Evolutionary conservation across 345 rosid species (phyloP), one percentile per base, ranked within the genome.

Genomic region (Dimocarpus longan): DNA sequence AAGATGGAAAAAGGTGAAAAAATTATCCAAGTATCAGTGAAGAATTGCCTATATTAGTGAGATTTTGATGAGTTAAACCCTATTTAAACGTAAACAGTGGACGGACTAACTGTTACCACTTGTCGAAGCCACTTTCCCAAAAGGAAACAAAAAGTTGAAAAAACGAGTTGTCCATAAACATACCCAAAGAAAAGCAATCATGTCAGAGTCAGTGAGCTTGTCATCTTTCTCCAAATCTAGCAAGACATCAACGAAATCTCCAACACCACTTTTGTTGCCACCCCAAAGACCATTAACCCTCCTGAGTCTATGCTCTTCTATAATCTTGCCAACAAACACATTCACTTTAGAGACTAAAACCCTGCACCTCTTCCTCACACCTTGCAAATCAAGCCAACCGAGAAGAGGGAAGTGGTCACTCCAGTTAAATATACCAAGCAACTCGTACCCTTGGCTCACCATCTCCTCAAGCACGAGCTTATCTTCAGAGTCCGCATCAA

Each of bases 151-250:
- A 26, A 32, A 32, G 37, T 50, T 46, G 12, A 46, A 46, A 44
- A n/a, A 73, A 56, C 12, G 21, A 54, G 52, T n/a, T 39, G 37
- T 46, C 8, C 8, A 46, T 46, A 46, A 73, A 65, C 80, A 57
- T 86, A 93, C 98, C 98, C 98, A 95, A 80, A 95, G 79, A 74
- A 95, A 91, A 80, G 98, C 95, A 59, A 90, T 85, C 93, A 93
- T 90, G 70, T 95, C 95, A 2, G 97, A 79, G 64, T 92, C 94
- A 65, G 57, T 80, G 46, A 90, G 83, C 73, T 71, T 84, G 68
- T 92, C 88, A 2, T 87, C 90, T 70, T 85, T 84, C 79, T 91
- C 89, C 85, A 90, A 60, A 48, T 86, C 86, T 70, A 93, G 98
- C 87, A 95, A 80, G 0, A 95, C 90, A 78, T 92, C 95, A 62